phyloP scores from a whole-genome alignment of 176 grass and related monocot genomes.

The Triticum timopheevii region DNA sequence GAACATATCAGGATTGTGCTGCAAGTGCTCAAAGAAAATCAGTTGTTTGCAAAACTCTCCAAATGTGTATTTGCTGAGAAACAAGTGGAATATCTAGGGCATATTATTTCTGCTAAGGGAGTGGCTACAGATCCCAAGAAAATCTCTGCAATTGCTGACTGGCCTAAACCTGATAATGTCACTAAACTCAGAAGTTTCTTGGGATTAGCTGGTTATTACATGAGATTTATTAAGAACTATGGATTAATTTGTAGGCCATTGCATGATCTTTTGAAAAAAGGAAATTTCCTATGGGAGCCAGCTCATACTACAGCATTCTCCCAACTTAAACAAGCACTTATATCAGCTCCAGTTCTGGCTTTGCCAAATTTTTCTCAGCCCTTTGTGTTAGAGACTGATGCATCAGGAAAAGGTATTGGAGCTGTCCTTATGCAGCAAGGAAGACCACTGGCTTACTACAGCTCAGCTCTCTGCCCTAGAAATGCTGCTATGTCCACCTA shows the following conservation, averaged over 20 bases:
- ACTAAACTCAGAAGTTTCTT: background rate
- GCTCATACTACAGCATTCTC: background rate
- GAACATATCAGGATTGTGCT: too few species aligned
- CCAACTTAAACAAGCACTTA: background rate
- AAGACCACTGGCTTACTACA: background rate
- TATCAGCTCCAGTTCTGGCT: too few species aligned
- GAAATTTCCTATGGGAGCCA: too few species aligned
- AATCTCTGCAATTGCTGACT: background rate
- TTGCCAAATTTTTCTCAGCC: too few species aligned
- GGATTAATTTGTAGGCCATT: background rate
- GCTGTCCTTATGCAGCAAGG: background rate
- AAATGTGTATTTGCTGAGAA: too few species aligned
- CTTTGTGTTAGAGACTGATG: background rate
- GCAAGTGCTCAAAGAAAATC: too few species aligned
- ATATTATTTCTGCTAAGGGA: background rate
- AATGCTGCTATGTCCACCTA: too few species aligned
- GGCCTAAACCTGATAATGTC: background rate
- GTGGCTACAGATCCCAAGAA: background rate
- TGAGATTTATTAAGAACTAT: background rate
- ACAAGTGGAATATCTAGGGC: too few species aligned
- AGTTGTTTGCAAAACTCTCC: too few species aligned
- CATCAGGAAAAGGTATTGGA: background rate
- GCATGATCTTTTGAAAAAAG: background rate
- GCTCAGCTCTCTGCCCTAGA: too few species aligned
- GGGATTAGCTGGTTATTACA: background rate